These are phyloP conservation scores for Metschnikowia peoriensis DNA, from an alignment of 805 yeast species.

Conservation along the genomic window DNA sequence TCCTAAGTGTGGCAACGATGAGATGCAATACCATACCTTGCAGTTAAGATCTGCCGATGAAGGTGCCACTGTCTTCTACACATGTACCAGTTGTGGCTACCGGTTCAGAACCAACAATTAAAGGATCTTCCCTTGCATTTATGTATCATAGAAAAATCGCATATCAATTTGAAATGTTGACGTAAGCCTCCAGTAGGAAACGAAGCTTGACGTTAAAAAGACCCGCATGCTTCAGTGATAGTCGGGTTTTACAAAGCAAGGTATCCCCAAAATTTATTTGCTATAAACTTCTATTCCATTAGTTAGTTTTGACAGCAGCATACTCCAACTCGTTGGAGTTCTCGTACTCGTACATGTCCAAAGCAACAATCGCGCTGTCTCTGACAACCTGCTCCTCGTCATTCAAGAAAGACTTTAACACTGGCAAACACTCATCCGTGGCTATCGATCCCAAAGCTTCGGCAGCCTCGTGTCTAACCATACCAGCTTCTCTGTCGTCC, in stretches of 20 bases:
- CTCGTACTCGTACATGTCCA: constrained; percentile 97
- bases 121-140: background rate
- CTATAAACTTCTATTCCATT: background rate
- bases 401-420: constrained; percentile 70
- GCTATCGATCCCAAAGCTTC: constrained; percentile 98
- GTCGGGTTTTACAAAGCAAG: background rate
- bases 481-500: constrained; percentile 81
- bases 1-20: constrained; percentile 98
- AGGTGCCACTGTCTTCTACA: constrained; percentile 98
- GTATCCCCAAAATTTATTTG: background rate
- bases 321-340: constrained; percentile 80
- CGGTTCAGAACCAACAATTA: constrained; percentile 91
- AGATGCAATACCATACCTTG: constrained; percentile 95
- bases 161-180: background rate
- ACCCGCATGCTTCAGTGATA: too few species aligned
- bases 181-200: background rate
- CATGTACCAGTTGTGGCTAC: constrained; percentile 91
- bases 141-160: constrained; percentile 8
- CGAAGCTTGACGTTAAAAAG: too few species aligned
- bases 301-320: constrained; percentile 29
- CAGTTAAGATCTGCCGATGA: constrained; percentile 98
- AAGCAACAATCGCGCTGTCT: constrained; percentile 94
- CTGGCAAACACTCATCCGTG: constrained; percentile 90
- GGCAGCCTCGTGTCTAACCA: constrained; percentile 99
- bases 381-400: constrained; percentile 90